phyloP scores from a whole-genome alignment of 495 filamentous ascomycete genomes.

The Jackrogersella multiformis region DNA sequence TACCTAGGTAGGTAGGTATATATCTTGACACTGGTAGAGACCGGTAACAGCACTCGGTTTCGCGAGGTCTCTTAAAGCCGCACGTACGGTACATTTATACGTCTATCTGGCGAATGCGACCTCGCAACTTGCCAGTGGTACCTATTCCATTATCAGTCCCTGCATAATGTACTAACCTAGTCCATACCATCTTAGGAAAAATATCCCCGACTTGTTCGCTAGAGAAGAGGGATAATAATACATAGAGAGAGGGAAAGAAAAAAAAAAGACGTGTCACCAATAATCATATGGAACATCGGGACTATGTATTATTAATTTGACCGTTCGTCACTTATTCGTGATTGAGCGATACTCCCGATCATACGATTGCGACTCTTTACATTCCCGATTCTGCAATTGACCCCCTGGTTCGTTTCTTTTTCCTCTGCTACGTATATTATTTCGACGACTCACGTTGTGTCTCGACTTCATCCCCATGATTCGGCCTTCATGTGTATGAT shows the following conservation, averaged over 20 bases:
- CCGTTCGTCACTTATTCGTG: constrained; percentile 5
- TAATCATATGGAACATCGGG: constrained; percentile 26
- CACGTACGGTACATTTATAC: constrained; percentile 2
- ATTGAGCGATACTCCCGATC: constrained; percentile 28
- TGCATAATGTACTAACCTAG: constrained; percentile 4
- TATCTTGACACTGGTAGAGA: background rate
- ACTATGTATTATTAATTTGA: constrained; percentile 23
- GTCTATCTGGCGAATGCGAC: constrained; percentile 25
- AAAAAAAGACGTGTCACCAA: constrained; percentile 32
- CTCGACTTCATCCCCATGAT: constrained; percentile 36
- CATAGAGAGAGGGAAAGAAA: constrained; percentile 8
- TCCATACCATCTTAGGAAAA: constrained; percentile 17
- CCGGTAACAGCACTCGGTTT: background rate
- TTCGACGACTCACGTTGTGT: constrained; percentile 19
- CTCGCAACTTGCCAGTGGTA: constrained; percentile 14
- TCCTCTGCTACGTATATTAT: constrained; percentile 17
- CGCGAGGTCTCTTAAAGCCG: constrained; percentile 15
- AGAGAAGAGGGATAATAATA: background rate
- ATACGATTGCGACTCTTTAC: constrained; percentile 23
- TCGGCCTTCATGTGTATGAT: constrained; percentile 37
- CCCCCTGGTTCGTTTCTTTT: constrained; percentile 9
- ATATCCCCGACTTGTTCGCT: constrained; percentile 17
- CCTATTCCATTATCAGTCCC: constrained; percentile 17
- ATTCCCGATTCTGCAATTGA: constrained; percentile 18
- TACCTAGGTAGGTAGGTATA: no score